These are phyloP conservation scores for Prunus mume DNA, from an alignment of 306 rosid genomes.

Conservation along the genomic window DNA sequence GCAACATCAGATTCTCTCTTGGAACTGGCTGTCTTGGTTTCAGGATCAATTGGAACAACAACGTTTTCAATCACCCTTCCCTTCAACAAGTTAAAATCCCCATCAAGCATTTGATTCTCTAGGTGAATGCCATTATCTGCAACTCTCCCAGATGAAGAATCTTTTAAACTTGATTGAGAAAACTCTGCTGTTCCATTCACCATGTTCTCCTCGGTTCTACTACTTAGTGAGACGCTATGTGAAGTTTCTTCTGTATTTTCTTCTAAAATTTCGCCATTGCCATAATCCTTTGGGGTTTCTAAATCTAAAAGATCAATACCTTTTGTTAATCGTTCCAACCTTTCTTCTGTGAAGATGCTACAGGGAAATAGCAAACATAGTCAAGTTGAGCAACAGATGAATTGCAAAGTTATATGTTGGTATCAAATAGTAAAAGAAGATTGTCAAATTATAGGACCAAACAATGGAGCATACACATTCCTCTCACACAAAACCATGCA, in stretches of 20 bases:
- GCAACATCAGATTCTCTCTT: slow-evolving; percentile 44
- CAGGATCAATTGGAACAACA: slow-evolving; percentile 42
- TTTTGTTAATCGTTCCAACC: slow-evolving; percentile 80
- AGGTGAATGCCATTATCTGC: slow-evolving; percentile 29
- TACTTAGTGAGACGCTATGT: slow-evolving; percentile 35
- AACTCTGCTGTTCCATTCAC: slow-evolving; percentile 31
- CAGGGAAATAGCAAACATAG: slow-evolving; percentile 38
- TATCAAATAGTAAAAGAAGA: not conserved
- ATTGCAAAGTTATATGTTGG: not conserved
- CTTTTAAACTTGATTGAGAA: slow-evolving; percentile 36
- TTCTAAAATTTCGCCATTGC: slow-evolving; percentile 35
- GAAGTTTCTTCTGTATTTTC: slow-evolving; percentile 47
- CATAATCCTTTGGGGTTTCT: slow-evolving; percentile 41
- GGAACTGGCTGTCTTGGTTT: slow-evolving; percentile 32
- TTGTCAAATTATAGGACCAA: not conserved
- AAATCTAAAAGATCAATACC: slow-evolving; percentile 60
- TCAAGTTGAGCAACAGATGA: slow-evolving; percentile 20
- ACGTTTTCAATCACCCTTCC: slow-evolving; percentile 24
- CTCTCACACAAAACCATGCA: not conserved
- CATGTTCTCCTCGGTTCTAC: slow-evolving; percentile 37
- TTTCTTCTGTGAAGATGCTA: slow-evolving; percentile 94
- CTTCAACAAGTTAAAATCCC: slow-evolving; percentile 35
- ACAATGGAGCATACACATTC: not conserved
- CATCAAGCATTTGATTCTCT: slow-evolving; percentile 41
- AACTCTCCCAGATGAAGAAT: slow-evolving; percentile 28